Base-by-base conservation (phyloP, 768 basidiomycete genomes). In the Pleurotus tuber-regium region DNA sequence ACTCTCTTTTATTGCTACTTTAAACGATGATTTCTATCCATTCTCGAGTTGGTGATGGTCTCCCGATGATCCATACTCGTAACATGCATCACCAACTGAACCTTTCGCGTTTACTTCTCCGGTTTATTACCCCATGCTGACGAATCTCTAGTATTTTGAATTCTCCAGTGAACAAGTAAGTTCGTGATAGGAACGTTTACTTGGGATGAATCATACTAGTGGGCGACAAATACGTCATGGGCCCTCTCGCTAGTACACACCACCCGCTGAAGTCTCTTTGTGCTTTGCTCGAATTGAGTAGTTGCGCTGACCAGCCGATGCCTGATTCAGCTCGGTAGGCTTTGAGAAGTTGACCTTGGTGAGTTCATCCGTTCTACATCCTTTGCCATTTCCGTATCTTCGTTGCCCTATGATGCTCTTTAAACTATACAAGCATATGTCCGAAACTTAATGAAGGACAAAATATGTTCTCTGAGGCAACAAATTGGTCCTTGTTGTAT, bases 41-140 rank as follows among this genome's bases (percentile, higher is more conserved):
- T 66, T 67, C 70, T 62, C 82, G 84, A 86, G 84, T 73, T 65
- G 84, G 84, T 82, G 86, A 87, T 68, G 74, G 66, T 77, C 66
- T 65, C 58, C 70, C 72, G 70, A 80, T 86, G 84, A 86, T 75
- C 85, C 85, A 65, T 67, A 68, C 84, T 87, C 84, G 73, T 64
- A 83, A 86, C 85, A 87, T 87, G 86, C 86, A 88, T 78, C 77
- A 80, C 77, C 77, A 80, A 73, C 75, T 78, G 75, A 77, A 66
- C 68, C 58, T 65, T 63, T 46, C 61, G 36, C 49, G 41, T 57
- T 51, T 43, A 30, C 9, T 55, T 54, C 47, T 48, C 47, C 47
- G 43, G 24, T 35, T 30, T 49, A 28, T 49, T 19, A 33, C 39
- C 33, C 5, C 50, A 55, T 50, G 39, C 10, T 31, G 39, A 16